phyloP scores from a whole-genome alignment of 2,329 filamentous ascomycete genomes.

The Cladosporium cucumerinum region DNA sequence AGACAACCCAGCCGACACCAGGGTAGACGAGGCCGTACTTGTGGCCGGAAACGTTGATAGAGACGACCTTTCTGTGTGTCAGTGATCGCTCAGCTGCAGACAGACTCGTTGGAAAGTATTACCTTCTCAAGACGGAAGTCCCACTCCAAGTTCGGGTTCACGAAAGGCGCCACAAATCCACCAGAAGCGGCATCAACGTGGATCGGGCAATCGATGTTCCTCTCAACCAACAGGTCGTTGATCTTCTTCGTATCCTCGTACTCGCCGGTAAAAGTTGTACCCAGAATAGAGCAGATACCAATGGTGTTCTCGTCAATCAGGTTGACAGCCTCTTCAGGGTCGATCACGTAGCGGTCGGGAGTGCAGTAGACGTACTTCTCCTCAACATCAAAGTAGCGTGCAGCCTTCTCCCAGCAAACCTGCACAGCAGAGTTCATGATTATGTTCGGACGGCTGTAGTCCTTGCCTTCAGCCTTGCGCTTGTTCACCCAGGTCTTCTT shows the following conservation, averaged over 20 bases:
- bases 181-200: constrained; percentile 92
- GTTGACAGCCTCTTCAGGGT: constrained; percentile 59
- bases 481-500: constrained; percentile 92
- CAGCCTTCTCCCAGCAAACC: constrained; percentile 90
- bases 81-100: background rate
- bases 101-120: too few relatives aligned
- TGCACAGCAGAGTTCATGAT: constrained; percentile 96
- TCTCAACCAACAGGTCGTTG: constrained; percentile 79
- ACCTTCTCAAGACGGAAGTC: constrained; percentile 79
- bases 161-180: constrained; percentile 90
- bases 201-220: constrained; percentile 74
- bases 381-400: constrained; percentile 66
- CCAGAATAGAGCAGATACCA: constrained; percentile 86
- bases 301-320: constrained; percentile 71
- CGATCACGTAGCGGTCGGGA: constrained; percentile 59
- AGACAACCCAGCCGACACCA: constrained; percentile 90
- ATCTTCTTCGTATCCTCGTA: constrained; percentile 92
- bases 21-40: constrained; percentile 82
- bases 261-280: constrained; percentile 92
- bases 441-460: constrained; percentile 78
- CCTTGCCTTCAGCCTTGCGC: constrained; percentile 77
- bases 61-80: constrained; percentile 60
- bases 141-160: constrained; percentile 79
- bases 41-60: constrained; percentile 92
- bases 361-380: constrained; percentile 73